Conservation (phyloP, 192 early-diverging fungal species). For the Backusella morwellensis region DNA sequence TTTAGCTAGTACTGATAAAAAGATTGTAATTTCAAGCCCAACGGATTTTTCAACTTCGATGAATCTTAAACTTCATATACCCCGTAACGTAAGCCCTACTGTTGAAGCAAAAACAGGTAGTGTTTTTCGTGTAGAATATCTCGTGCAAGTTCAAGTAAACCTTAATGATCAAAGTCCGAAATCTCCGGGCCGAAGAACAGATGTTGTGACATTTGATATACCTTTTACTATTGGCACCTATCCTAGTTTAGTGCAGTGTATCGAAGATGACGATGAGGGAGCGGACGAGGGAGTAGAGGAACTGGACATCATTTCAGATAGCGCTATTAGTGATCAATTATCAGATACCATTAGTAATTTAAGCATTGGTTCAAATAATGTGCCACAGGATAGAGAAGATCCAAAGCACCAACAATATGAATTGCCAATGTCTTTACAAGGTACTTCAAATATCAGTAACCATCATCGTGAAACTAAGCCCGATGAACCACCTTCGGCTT, state of each 20-base stretch:
- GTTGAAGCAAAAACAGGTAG: neutral
- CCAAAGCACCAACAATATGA: neutral
- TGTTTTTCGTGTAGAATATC: neutral
- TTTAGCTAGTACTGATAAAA: neutral
- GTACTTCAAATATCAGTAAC: neutral
- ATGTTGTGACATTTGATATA: neutral
- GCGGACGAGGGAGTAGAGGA: neutral
- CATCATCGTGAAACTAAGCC: neutral
- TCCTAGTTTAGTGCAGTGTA: neutral
- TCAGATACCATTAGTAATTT: neutral
- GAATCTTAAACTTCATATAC: neutral
- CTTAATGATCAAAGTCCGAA: slow-evolving; percentile 11
- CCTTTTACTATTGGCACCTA: slow-evolving; percentile 8
- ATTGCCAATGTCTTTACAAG: neutral
- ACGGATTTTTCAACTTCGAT: neutral
- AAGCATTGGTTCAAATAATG: neutral
- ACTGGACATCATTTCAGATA: neutral
- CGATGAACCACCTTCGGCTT: neutral
- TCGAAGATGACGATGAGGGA: neutral
- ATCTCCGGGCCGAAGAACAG: neutral
- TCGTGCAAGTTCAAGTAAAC: neutral
- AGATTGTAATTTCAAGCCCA: slow-evolving; percentile 5
- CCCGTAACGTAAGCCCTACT: neutral
- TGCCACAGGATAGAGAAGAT: neutral
- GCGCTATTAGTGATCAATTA: neutral